These are phyloP conservation scores for Turnera subulata DNA, from an alignment of 345 rosid genomes.

Conservation along the genomic window DNA sequence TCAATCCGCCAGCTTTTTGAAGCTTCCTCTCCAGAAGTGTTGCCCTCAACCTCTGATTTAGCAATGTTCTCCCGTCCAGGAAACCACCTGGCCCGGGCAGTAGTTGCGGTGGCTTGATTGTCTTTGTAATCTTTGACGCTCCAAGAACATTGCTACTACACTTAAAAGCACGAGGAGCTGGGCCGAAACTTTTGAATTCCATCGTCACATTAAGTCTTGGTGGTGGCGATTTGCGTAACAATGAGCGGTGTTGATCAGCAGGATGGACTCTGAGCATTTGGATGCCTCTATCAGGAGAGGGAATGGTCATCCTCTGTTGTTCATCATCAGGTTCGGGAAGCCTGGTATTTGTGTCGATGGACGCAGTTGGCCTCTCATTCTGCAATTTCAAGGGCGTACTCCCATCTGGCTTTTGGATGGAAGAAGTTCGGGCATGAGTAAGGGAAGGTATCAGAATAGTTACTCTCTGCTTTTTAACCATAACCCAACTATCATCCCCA, in stretches of 20 bases:
- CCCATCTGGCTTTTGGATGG: slow-evolving; percentile 32
- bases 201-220: slow-evolving; percentile 12
- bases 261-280: slow-evolving; percentile 22
- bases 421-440: slow-evolving; percentile 23
- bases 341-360: slow-evolving; percentile 4
- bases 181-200: slow-evolving; percentile 17
- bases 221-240: too few relatives aligned
- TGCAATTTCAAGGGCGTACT: slow-evolving; percentile 22
- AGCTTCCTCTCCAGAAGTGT: slow-evolving; percentile 71
- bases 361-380: slow-evolving; percentile 20
- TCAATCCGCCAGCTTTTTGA: slow-evolving; percentile 72
- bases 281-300: slow-evolving; percentile 12
- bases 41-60: slow-evolving; percentile 59
- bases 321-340: slow-evolving; percentile 29
- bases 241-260: too few relatives aligned
- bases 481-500: slow-evolving; percentile 61
- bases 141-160: slow-evolving; percentile 16
- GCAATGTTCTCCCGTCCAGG: slow-evolving; percentile 32
- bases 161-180: slow-evolving; percentile 2
- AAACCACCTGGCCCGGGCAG: slow-evolving; percentile 31
- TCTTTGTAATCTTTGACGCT: slow-evolving; percentile 28
- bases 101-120: slow-evolving; percentile 31
- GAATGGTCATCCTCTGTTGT: slow-evolving; percentile 24
- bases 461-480: slow-evolving; percentile 68
- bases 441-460: slow-evolving; percentile 61